Conservation (phyloP, 352 stramenopile species). For the Thalassiosira exigua region DNA sequence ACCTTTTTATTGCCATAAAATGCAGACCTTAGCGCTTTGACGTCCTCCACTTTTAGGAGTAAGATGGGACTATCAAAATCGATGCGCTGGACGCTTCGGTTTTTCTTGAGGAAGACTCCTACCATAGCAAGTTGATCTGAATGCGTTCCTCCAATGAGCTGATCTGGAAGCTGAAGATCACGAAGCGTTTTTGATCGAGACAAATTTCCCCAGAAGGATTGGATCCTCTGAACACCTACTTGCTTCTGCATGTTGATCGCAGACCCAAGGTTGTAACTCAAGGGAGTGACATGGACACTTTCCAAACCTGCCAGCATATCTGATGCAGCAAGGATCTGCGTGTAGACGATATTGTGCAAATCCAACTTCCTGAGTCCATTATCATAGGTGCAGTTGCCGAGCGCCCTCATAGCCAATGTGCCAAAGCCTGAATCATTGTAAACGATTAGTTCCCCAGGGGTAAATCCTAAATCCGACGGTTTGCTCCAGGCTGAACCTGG, state of each 20-base stretch:
- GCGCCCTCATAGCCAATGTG: neutral
- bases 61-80: conserved; percentile 24
- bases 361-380: conserved; percentile 2
- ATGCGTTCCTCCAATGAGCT: conserved; percentile 9
- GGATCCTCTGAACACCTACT: no score
- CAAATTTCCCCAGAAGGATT: conserved; percentile 23
- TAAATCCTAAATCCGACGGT: no score
- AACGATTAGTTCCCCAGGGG: no score
- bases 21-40: conserved; percentile 21
- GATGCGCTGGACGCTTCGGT: conserved; percentile 30
- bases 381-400: neutral
- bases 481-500: no score
- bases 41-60: conserved; percentile 13
- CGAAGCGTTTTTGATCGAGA: conserved; percentile 28
- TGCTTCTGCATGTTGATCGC: neutral
- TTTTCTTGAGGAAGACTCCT: conserved; percentile 27
- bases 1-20: conserved; percentile 47
- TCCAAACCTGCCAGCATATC: neutral
- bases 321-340: neutral
- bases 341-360: neutral
- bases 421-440: neutral
- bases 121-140: conserved; percentile 29
- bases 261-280: no score
- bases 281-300: neutral
- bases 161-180: conserved; percentile 28